A percentile compares a stretch with the other conserved stretches of the same genome.
These are phyloP conservation scores for Colletotrichum plurivorum DNA, from an alignment of 2,329 filamentous ascomycete species.

Conservation along the genomic window DNA sequence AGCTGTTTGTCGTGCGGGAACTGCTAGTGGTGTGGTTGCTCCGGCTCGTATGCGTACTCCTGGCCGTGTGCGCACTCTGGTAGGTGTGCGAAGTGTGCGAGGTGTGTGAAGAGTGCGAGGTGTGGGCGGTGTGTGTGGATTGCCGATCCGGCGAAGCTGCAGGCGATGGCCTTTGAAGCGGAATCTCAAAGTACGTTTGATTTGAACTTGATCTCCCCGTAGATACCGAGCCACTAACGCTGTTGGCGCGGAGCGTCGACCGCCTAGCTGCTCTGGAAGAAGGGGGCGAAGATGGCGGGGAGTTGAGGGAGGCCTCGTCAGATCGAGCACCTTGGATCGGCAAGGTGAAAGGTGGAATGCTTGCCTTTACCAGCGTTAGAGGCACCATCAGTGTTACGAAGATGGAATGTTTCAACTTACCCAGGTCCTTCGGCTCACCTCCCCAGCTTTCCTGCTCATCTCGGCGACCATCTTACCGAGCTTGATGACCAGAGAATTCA, in stretches of 20 bases:
- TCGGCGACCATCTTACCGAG: slow-evolving; percentile 85
- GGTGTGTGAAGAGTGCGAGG: slow-evolving; percentile 16
- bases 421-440: slow-evolving; percentile 83
- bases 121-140: slow-evolving; percentile 21
- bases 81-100: slow-evolving; percentile 18
- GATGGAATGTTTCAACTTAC: slow-evolving; percentile 62
- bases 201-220: slow-evolving; percentile 38
- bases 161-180: slow-evolving; percentile 31
- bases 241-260: slow-evolving; percentile 38
- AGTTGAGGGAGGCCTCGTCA: slow-evolving; percentile 39
- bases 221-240: slow-evolving; percentile 37
- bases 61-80: slow-evolving; percentile 14
- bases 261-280: slow-evolving; percentile 37
- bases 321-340: slow-evolving; percentile 42
- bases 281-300: slow-evolving; percentile 45
- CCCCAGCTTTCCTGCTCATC: slow-evolving; percentile 87
- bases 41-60: slow-evolving; percentile 33
- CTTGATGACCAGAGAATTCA: slow-evolving; percentile 79
- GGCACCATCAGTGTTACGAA: too few relatives aligned
- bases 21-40: slow-evolving; percentile 27
- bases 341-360: slow-evolving; percentile 41
- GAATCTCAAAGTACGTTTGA: slow-evolving; percentile 45
- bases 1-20: slow-evolving; percentile 17
- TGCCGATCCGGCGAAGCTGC: slow-evolving; percentile 29
- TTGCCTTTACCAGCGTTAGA: slow-evolving; percentile 33